Conservation (phyloP, 1,139 yeast species). For the Saccharomyces pastorianus region DNA sequence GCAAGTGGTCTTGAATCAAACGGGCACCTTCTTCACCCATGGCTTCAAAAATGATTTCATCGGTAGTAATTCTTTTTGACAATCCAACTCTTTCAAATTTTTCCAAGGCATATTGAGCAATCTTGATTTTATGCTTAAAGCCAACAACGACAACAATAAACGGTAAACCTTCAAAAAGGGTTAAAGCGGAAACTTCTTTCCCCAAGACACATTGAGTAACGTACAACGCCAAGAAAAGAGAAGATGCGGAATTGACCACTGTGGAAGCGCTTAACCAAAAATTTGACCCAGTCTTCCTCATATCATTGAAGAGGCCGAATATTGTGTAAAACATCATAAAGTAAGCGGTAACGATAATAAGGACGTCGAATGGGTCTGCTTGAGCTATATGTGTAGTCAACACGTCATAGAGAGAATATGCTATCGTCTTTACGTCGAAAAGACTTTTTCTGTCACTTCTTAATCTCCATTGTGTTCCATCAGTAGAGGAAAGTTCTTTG, state of each 20-base stretch:
- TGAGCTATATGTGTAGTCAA: slow-evolving; percentile 51
- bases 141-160: slow-evolving; percentile 90
- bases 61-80: slow-evolving; percentile 28
- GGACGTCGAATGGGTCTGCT: slow-evolving; percentile 84
- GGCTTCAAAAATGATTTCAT: slow-evolving; percentile 44
- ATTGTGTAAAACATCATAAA: slow-evolving; percentile 86
- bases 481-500: slow-evolving; percentile 29
- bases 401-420: slow-evolving; percentile 39
- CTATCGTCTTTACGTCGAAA: slow-evolving; percentile 57
- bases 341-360: slow-evolving; percentile 74
- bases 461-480: slow-evolving; percentile 50
- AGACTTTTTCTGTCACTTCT: slow-evolving; percentile 58
- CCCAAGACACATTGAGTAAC: slow-evolving; percentile 46
- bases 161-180: slow-evolving; percentile 87
- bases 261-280: slow-evolving; percentile 88
- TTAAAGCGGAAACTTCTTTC: slow-evolving; percentile 57
- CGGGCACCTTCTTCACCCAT: slow-evolving; percentile 60
- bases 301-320: slow-evolving; percentile 65
- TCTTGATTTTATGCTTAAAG: slow-evolving; percentile 74
- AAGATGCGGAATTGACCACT: slow-evolving; percentile 71
- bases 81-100: slow-evolving; percentile 30
- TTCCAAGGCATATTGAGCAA: slow-evolving; percentile 46
- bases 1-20: slow-evolving; percentile 69
- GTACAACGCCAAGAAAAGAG: slow-evolving; percentile 75
- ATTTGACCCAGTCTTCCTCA: slow-evolving; percentile 75